Base-by-base conservation (phyloP, 768 basidiomycete genomes). In the Collybia mongolica region DNA sequence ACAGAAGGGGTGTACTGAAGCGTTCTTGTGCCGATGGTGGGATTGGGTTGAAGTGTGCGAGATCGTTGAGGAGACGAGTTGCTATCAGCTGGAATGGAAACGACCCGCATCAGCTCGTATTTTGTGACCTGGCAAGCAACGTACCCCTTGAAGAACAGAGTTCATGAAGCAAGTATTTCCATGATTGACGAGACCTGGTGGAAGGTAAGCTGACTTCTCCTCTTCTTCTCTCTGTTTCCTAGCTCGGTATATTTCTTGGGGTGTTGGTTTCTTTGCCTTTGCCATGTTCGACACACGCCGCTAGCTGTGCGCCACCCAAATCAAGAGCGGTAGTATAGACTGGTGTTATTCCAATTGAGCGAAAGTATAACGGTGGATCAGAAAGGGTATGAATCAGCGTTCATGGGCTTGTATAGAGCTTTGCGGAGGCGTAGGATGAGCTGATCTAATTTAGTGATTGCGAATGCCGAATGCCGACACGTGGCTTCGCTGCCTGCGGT, bases 101-200 rank as follows among this genome's bases (percentile, higher is more conserved):
- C 28, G 24, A 26, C 32, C 32, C 14, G 11, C 36, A 35, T 44
- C 38, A 54, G 46, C 39, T 19, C 32, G 11, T 40, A n/a, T n/a
- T n/a, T 11, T 17, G 32, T 20, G n/a, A 17, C 26, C n/a, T 42
- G 58, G 53, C 11, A 56, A 61, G 43, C 58, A 15, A 83, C 84
- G 57, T 69, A 87, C 89, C 35, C 88, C 90, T 65, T 98, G 94
- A 23, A 98, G 72, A 24, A 93, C 91, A 26, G 92, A 93, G 69
- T 96, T 98, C 87, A 95, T 91, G 69, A 94, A 98, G 69, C 94
- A 98, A 0, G 93, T 96, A 65, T 91, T 91, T 38, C 88, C 86
- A 70, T 90, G 87, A 63, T 92, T 92, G 39, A 82, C 61, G 19
- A 92, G 73, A 5, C 89, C 89, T 3, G 89, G 87, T 0, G 89